Percentiles rank a stretch among this genome's conserved stretches.
Evolutionary conservation across 2,329 filamentous ascomycete species (phyloP).

Genomic region (Monosporascus sp.): DNA sequence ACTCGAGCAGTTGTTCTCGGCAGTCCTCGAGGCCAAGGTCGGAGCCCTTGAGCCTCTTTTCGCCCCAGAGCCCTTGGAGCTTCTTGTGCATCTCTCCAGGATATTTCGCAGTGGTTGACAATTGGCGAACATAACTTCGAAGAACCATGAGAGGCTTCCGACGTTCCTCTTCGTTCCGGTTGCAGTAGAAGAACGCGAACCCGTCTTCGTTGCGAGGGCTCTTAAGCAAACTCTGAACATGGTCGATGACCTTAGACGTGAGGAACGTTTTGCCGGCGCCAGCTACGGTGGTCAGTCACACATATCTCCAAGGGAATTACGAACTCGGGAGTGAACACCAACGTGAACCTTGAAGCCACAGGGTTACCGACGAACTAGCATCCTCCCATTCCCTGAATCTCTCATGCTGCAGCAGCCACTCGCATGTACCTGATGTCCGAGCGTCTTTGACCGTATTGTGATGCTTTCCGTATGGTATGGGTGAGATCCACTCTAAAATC

Average conservation of each 20-base stretch:
- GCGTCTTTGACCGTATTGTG: conserved; percentile 1
- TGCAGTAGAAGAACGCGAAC: conserved; percentile 10
- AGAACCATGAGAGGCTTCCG: conserved; percentile 4
- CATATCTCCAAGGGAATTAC: neutral
- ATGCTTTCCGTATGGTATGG: conserved; percentile 2
- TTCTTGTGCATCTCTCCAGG: neutral
- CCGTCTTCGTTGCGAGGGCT: conserved; percentile 2
- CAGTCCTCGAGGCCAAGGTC: conserved; percentile 9
- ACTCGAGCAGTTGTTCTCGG: conserved; percentile 20
- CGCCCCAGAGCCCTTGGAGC: conserved; percentile 1
- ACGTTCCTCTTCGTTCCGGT: conserved; percentile 7
- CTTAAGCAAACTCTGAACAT: neutral
- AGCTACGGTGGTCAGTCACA: conserved; percentile 2
- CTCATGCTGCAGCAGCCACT: conserved; percentile 4
- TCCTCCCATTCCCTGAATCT: conserved; percentile 5
- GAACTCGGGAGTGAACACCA: neutral
- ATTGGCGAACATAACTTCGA: conserved; percentile 6
- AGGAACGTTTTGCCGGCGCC: conserved; percentile 8
- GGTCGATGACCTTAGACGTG: conserved; percentile 3
- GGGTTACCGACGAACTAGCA: conserved; percentile 2
- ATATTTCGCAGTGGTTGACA: conserved; percentile 3
- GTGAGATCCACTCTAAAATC: conserved; percentile 23
- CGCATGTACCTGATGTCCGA: conserved; percentile 5
- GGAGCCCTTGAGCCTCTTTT: neutral
- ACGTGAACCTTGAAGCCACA: conserved; percentile 9